These are phyloP conservation scores for Cryptococcus wingfieldii DNA, from an alignment of 1,284 basidiomycete species.

Conservation along the genomic window DNA sequence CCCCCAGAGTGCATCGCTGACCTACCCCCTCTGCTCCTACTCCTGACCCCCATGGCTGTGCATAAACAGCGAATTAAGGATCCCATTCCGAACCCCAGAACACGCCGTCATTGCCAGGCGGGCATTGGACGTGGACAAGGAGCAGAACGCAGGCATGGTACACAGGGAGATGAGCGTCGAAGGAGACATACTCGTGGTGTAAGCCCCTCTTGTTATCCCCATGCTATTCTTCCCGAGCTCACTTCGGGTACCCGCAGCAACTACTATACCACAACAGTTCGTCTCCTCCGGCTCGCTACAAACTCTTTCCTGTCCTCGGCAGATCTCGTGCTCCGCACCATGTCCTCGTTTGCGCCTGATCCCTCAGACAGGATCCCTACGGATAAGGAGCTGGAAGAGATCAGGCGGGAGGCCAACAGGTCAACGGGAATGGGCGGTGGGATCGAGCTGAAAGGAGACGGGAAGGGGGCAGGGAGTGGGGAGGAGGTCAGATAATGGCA, in stretches of 20 bases:
- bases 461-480: slow-evolving; percentile 39
- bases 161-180: slow-evolving; percentile 64
- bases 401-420: slow-evolving; percentile 20
- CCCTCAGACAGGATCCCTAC: slow-evolving; percentile 20
- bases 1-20: not conserved
- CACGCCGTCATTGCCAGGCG: slow-evolving; percentile 74
- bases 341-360: slow-evolving; percentile 61
- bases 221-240: not conserved
- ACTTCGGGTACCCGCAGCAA: slow-evolving; percentile 13
- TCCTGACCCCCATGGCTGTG: not conserved
- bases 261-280: slow-evolving; percentile 64
- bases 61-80: slow-evolving; percentile 59
- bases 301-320: slow-evolving; percentile 83
- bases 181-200: slow-evolving; percentile 67
- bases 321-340: slow-evolving; percentile 75
- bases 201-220: slow-evolving; percentile 11
- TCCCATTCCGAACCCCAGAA: slow-evolving; percentile 67
- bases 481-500: slow-evolving; percentile 31
- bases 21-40: not conserved
- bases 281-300: slow-evolving; percentile 71
- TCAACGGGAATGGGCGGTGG: slow-evolving; percentile 25
- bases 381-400: slow-evolving; percentile 35
- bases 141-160: slow-evolving; percentile 73
- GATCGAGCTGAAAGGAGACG: slow-evolving; percentile 43
- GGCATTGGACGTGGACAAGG: slow-evolving; percentile 76